phyloP scores from a whole-genome alignment of 2,329 filamentous ascomycete species.

The Trichoderma pleuroti region DNA sequence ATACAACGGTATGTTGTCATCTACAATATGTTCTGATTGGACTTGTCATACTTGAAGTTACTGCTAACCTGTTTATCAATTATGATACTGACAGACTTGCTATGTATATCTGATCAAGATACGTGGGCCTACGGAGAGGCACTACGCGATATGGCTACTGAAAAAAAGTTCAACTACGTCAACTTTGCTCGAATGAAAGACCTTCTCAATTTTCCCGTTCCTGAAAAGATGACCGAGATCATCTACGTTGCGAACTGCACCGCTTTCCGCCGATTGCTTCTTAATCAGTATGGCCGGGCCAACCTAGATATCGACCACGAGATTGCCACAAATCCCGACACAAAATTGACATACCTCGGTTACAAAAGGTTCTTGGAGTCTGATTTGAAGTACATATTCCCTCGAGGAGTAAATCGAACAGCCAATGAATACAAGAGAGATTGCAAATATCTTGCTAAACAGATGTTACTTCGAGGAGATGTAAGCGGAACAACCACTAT shows the following conservation, averaged over 20 bases:
- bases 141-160: slow-evolving; percentile 35
- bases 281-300: slow-evolving; percentile 12
- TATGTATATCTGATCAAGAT: slow-evolving; percentile 45
- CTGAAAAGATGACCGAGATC: slow-evolving; percentile 42
- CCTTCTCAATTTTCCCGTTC: slow-evolving; percentile 39
- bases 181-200: neutral
- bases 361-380: slow-evolving; percentile 31
- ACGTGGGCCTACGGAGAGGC: slow-evolving; percentile 49
- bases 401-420: slow-evolving; percentile 22
- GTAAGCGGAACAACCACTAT: slow-evolving; percentile 21
- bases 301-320: slow-evolving; percentile 30
- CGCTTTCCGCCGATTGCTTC: slow-evolving; percentile 29
- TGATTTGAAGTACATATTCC: slow-evolving; percentile 30
- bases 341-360: slow-evolving; percentile 30
- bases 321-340: slow-evolving; percentile 29
- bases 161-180: neutral
- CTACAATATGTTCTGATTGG: no score
- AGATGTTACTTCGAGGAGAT: slow-evolving; percentile 32
- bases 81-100: slow-evolving; percentile 36
- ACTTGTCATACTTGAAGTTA: neutral
- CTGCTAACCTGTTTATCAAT: neutral
- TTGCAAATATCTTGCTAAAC: slow-evolving; percentile 30
- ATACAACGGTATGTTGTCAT: slow-evolving; percentile 45
- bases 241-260: slow-evolving; percentile 33
- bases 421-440: slow-evolving; percentile 27